Conservation (phyloP, 1,284 basidiomycete genomes). For the Ganoderma lucidum region DNA sequence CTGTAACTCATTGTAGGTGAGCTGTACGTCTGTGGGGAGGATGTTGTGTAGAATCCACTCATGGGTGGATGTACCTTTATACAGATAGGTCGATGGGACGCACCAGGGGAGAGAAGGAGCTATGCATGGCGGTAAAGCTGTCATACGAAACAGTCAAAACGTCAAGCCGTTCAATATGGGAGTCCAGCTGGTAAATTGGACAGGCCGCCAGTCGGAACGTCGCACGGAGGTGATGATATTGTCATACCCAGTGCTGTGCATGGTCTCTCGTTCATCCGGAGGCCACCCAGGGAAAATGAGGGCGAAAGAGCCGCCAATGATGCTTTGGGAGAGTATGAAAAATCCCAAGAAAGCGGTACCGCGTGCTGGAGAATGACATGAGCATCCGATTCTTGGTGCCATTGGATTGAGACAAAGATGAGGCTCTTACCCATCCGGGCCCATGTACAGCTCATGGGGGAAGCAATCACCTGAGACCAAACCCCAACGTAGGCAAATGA, state of each 20-base stretch:
- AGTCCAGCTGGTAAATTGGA: conserved; percentile 31
- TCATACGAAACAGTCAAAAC: conserved; percentile 32
- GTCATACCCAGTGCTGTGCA: conserved; percentile 15
- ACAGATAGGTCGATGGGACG: conserved; percentile 8
- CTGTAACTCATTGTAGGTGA: conserved; percentile 35
- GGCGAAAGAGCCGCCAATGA: conserved; percentile 4
- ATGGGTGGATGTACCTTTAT: conserved; percentile 23
- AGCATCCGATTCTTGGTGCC: conserved; percentile 24
- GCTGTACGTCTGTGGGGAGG: conserved; percentile 15
- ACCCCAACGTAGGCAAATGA: conserved; percentile 11
- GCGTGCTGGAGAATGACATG: conserved; percentile 24
- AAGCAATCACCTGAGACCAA: conserved; percentile 7
- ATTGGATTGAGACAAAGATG: conserved; percentile 14
- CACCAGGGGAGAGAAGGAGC: conserved; percentile 20
- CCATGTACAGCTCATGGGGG: conserved; percentile 15
- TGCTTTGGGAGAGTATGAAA: background rate
- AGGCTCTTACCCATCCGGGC: conserved; percentile 1
- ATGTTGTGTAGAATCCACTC: conserved; percentile 17
- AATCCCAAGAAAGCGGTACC: conserved; percentile 5
- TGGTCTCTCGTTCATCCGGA: background rate
- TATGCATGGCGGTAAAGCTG: conserved; percentile 36
- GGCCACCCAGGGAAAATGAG: background rate
- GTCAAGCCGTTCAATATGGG: conserved; percentile 18
- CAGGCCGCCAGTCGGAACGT: conserved; percentile 30
- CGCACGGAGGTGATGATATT: conserved; percentile 25